phyloP scores from a whole-genome alignment of 2,329 filamentous ascomycete species.

The Fusarium bulbicola region DNA sequence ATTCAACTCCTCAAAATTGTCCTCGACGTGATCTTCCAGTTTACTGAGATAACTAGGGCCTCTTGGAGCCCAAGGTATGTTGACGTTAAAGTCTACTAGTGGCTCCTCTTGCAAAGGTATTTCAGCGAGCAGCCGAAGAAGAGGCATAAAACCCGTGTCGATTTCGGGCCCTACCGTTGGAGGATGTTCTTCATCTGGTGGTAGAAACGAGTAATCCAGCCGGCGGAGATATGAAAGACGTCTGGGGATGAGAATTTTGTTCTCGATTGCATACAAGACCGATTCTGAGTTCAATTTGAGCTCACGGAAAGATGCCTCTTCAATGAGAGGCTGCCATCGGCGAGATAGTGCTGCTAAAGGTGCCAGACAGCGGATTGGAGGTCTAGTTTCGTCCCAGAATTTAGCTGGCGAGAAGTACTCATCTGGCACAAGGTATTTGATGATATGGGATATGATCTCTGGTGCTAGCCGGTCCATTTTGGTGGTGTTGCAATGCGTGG shows the following conservation, averaged over 20 bases:
- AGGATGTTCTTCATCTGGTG: not conserved
- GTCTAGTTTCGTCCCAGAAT: not conserved
- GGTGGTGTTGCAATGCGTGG: no score
- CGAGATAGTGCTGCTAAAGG: not conserved
- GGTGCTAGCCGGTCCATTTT: not conserved
- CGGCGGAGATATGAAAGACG: conserved; percentile 3
- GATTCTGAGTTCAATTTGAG: not conserved
- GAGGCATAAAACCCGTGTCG: not conserved
- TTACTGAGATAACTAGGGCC: not conserved
- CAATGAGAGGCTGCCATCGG: not conserved
- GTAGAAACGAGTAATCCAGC: not conserved
- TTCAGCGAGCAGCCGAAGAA: not conserved
- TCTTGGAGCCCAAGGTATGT: accelerated
- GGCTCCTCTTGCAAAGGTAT: not conserved
- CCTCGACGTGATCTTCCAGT: not conserved
- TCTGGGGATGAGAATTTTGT: not conserved
- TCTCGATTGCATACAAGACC: not conserved
- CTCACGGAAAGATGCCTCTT: not conserved
- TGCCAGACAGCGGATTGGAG: not conserved
- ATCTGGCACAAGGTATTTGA: not conserved
- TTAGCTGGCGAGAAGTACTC: not conserved
- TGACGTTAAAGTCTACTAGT: not conserved
- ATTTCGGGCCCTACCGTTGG: not conserved
- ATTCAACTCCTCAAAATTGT: not conserved
- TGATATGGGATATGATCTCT: conserved; percentile 3